A percentile compares a stretch with the other conserved stretches of the same genome.
Evolutionary conservation across 352 stramenopile genomes (phyloP).

Genomic region (Globisporangium cystogenes): DNA sequence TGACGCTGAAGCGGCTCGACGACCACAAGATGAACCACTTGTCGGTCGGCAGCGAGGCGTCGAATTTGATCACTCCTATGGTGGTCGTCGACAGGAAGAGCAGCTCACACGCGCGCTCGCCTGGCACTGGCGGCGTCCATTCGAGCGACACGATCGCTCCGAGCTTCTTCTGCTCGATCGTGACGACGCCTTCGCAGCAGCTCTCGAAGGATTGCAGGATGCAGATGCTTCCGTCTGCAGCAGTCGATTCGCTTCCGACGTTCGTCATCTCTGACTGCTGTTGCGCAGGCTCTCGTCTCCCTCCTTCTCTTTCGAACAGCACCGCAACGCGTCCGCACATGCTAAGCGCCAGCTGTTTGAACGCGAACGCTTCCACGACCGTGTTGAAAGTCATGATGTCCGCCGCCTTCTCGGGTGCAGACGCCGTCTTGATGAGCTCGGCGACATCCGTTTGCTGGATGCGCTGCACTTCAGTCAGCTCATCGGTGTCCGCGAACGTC

Average conservation of each 20-base stretch:
- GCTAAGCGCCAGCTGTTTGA: slow-evolving; percentile 50
- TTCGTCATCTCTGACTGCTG: slow-evolving; percentile 2
- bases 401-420: slow-evolving; percentile 13
- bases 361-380: slow-evolving; percentile 26
- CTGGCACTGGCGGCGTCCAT: slow-evolving; percentile 52
- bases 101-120: slow-evolving; percentile 46
- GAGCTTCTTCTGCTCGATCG: slow-evolving; percentile 52
- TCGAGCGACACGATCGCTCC: slow-evolving; percentile 50
- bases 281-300: background rate
- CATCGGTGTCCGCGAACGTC: slow-evolving; percentile 52
- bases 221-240: slow-evolving; percentile 27
- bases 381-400: slow-evolving; percentile 37
- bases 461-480: slow-evolving; percentile 31
- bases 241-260: background rate
- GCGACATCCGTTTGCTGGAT: slow-evolving; percentile 35
- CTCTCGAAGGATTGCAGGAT: slow-evolving; percentile 45
- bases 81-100: slow-evolving; percentile 60
- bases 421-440: slow-evolving; percentile 21
- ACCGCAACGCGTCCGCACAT: slow-evolving; percentile 49
- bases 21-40: slow-evolving; percentile 60
- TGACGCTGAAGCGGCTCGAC: slow-evolving; percentile 52
- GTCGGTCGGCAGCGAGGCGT: slow-evolving; percentile 26
- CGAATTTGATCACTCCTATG: slow-evolving; percentile 57
- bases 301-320: slow-evolving; percentile 25
- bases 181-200: slow-evolving; percentile 46